phyloP scores from a whole-genome alignment of 2,329 filamentous ascomycete genomes.

The Chalaropsis thielavioides region DNA sequence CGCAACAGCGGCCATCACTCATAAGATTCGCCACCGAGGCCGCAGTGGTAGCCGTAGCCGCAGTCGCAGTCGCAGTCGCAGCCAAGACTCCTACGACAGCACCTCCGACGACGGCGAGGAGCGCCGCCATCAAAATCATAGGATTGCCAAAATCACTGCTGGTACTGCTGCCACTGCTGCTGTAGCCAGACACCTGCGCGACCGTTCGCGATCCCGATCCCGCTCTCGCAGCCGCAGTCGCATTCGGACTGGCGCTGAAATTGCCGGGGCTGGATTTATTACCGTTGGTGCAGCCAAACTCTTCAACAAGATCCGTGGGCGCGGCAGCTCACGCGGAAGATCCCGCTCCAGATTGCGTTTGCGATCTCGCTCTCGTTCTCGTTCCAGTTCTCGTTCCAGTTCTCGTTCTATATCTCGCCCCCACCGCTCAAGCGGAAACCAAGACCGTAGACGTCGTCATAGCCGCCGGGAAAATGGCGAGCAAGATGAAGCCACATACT shows the following conservation, averaged over 20 bases:
- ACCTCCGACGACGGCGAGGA: not conserved
- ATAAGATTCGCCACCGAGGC: conserved; percentile 28
- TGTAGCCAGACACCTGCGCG: conserved; percentile 41
- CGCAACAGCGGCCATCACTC: conserved; percentile 34
- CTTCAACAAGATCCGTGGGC: conserved; percentile 37
- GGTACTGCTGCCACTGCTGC: conserved; percentile 45
- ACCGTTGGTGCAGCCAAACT: conserved; percentile 47
- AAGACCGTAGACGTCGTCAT: not conserved
- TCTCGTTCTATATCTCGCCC: not conserved
- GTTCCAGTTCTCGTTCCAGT: conserved; percentile 20
- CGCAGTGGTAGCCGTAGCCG: conserved; percentile 34
- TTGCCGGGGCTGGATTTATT: conserved; percentile 44
- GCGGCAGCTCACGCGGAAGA: conserved; percentile 41
- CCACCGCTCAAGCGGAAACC: not conserved
- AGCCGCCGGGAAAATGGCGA: too few relatives aligned
- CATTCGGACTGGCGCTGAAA: conserved; percentile 38
- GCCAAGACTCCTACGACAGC: not conserved
- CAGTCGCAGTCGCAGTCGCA: conserved; percentile 27
- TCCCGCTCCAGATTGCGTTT: conserved; percentile 26
- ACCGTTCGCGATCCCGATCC: conserved; percentile 28
- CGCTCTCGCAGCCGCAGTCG: conserved; percentile 25
- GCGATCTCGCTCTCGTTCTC: conserved; percentile 18
- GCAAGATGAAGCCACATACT: not conserved
- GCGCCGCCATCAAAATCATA: conserved; percentile 22
- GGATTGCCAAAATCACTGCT: conserved; percentile 41